Evolutionary conservation across 352 stramenopile species (phyloP), one percentile per base, ranked within the genome.

Genomic region (Globisporangium cederbergense): DNA sequence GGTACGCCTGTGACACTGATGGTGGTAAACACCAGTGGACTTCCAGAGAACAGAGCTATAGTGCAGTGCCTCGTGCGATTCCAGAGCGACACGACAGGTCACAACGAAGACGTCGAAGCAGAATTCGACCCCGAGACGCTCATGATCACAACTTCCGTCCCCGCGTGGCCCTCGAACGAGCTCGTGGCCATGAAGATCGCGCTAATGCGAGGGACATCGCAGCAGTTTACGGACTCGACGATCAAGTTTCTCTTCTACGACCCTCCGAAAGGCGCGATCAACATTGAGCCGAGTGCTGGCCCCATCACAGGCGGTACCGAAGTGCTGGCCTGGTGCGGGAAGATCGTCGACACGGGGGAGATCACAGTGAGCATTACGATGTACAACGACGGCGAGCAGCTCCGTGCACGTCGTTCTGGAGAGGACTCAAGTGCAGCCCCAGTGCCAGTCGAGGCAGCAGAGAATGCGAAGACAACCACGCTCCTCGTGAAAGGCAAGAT

Each of bases 221-320:
- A 75, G 18, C 51, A 79, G 20, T 91, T 88, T 47, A 66, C 73
- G 5, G 64, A 78, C 25, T 79, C 80, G 8, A 69, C 49, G 2
- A 67, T 89, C 18, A 75, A 87, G 30, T 91, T 88, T 54, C 60
- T 91, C 16, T 91, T 90, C 32, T 91, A 91, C 55, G 79, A 91
- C 28, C 83, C 81, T 2, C 83, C 83, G 0, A 65, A 88, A n/a
- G 83, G 80, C 0, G 55, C 80, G 32, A 91, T 90, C 52, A 76
- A 61, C 6, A 81, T 91, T 36, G 78, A 89, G 18, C 83, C 83
- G 30, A 57, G 67, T 10, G 83, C 80, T 16, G 83, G 83, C 6
- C 83, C 83, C 0, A 63, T 90, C 36, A 58, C 60, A 14, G 83
- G 83, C 22, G 79, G 78, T 11, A 90, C 83, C 0, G 61, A 84